Percentiles rank a stretch among this genome's conserved stretches.
Conservation (phyloP, 495 filamentous ascomycete species). For the Talaromyces proteolyticus region DNA sequence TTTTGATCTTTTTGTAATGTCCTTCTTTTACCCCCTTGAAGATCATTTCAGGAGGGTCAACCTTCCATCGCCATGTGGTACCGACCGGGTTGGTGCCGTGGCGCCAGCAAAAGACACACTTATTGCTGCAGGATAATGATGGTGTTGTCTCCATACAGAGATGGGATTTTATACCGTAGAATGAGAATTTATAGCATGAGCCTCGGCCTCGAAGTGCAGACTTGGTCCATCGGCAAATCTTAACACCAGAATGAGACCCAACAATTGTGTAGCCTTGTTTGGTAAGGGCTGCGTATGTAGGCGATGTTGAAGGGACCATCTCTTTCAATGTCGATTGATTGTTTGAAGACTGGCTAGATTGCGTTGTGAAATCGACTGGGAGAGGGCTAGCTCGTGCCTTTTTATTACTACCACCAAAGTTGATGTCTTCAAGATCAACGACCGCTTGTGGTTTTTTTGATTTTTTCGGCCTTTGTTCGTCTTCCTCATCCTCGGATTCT, state of each 20-base stretch:
- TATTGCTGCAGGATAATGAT: conserved; percentile 92
- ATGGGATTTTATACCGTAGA: conserved; percentile 94
- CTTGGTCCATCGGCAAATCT: conserved; percentile 98
- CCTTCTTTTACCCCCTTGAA: conserved; percentile 84
- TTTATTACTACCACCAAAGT: conserved; percentile 20
- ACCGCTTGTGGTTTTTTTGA: conserved; percentile 38
- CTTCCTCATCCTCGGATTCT: conserved; percentile 20
- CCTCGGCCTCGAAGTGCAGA: conserved; percentile 92
- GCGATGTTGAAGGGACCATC: conserved; percentile 88
- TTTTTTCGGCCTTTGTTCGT: conserved; percentile 24
- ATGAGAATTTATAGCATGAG: conserved; percentile 94
- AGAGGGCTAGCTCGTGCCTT: conserved; percentile 38
- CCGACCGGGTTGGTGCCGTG: conserved; percentile 96
- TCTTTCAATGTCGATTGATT: conserved; percentile 56
- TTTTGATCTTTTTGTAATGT: conserved; percentile 96
- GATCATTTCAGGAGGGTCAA: conserved; percentile 83
- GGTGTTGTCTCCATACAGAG: conserved; percentile 98
- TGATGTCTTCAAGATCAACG: conserved; percentile 85
- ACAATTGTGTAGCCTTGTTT: conserved; percentile 97
- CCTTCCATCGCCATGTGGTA: conserved; percentile 92
- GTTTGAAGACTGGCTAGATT: conserved; percentile 40
- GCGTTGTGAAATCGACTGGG: conserved; percentile 81
- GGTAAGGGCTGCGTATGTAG: conserved; percentile 80
- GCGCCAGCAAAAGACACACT: conserved; percentile 98
- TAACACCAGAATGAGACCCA: conserved; percentile 91